These are phyloP conservation scores for Cerioporus squamosus DNA, from an alignment of 1,284 basidiomycete species.

Conservation along the genomic window DNA sequence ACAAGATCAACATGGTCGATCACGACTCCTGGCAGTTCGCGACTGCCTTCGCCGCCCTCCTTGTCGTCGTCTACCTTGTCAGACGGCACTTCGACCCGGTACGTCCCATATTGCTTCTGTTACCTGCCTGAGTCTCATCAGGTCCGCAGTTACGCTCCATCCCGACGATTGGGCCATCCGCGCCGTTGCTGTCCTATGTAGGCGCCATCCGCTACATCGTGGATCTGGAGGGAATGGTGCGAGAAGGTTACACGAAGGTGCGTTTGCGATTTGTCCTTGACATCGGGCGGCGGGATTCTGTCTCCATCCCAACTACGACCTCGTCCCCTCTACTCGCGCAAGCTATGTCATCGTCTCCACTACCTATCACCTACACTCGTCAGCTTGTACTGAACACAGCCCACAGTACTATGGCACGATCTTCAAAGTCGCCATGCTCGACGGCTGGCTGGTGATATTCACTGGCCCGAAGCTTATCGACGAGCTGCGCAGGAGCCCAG, in stretches of 20 bases:
- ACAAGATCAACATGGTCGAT: neutral
- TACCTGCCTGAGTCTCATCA: neutral
- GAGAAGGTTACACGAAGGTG: conserved; percentile 39
- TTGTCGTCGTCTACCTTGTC: conserved; percentile 8
- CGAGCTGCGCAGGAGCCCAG: conserved; percentile 45
- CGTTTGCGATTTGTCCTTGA: neutral
- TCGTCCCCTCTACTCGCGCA: no score
- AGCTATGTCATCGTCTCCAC: no score
- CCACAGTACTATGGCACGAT: conserved; percentile 38
- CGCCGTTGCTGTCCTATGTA: conserved; percentile 35
- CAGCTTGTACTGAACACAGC: no score
- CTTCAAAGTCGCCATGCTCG: conserved; percentile 47
- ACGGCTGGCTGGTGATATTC: conserved; percentile 46
- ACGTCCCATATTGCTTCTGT: neutral
- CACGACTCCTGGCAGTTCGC: conserved; percentile 12
- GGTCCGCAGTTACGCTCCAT: conserved; percentile 27
- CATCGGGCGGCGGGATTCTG: no score
- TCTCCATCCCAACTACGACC: no score
- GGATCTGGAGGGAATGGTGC: conserved; percentile 30
- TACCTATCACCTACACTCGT: no score
- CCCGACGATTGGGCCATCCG: conserved; percentile 36
- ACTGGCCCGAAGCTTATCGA: conserved; percentile 42
- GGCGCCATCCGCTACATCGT: conserved; percentile 27
- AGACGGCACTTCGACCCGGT: conserved; percentile 15
- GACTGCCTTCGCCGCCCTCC: conserved; percentile 7